Evolutionary conservation across 306 rosid species (phyloP).

Genomic region (Casuarina cunninghamiana): DNA sequence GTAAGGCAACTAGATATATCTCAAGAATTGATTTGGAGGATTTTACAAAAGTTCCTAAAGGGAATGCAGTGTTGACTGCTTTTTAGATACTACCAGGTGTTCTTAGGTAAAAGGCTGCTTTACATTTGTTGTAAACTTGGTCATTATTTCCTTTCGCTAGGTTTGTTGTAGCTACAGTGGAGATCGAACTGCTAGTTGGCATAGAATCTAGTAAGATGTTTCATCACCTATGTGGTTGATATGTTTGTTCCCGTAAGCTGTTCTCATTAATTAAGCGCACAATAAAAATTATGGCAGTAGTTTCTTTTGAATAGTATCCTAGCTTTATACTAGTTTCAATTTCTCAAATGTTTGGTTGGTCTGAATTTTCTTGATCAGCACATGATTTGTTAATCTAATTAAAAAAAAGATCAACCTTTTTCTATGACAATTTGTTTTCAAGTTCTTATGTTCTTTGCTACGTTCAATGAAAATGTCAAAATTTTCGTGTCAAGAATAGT

Average conservation of each 20-base stretch:
- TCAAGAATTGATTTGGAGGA: not conserved
- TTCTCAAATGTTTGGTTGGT: not conserved
- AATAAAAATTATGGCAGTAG: not conserved
- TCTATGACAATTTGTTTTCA: conserved; percentile 44
- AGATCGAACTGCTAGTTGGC: too few species aligned
- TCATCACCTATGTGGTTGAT: not conserved
- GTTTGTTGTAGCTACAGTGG: not conserved
- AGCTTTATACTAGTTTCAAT: not conserved
- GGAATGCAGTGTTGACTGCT: not conserved
- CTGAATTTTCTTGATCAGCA: not conserved
- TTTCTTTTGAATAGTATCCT: not conserved
- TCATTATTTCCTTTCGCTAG: not conserved
- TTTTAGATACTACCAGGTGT: not conserved
- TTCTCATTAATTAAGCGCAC: not conserved
- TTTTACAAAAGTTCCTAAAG: not conserved
- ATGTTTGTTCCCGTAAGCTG: not conserved
- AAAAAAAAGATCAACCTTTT: too few species aligned
- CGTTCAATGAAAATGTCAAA: conserved; percentile 78
- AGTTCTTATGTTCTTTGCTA: conserved; percentile 91
- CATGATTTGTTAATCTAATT: not conserved
- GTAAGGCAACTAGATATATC: not conserved
- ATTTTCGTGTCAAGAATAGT: conserved; percentile 63
- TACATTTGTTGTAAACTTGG: not conserved
- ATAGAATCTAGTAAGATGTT: too few species aligned
- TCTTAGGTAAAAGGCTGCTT: not conserved